Evolutionary conservation across 2,329 filamentous ascomycete species (phyloP), one percentile per base, ranked within the genome.

Genomic region (Cladosporium sp.): DNA sequence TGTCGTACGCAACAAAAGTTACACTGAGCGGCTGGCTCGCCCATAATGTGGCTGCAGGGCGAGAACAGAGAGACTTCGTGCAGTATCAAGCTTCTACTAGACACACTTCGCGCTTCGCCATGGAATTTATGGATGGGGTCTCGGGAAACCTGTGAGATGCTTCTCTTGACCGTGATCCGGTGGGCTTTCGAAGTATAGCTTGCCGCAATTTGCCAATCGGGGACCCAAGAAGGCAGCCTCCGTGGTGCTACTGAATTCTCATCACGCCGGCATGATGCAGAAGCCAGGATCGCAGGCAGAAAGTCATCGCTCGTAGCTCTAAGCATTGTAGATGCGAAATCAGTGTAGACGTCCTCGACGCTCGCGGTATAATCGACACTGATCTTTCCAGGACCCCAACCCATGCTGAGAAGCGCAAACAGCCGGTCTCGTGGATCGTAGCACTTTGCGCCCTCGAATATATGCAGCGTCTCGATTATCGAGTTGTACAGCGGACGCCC

Each of bases 341-440:
- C 10, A 14, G 18, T 55, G 26, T 55, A 55, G 8, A 55, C 52
- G 2, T 33, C 52, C 18, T 55, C 29, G 16, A 55, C 52, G 26
- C 52, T 55, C 11, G 52, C 18, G 11, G 26, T 55, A 31, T 55
- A 55, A 31, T 55, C 52, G 11, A 55, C 52, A 33, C 16, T 21
- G 29, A 55, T 33, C 18, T 55, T 55, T 3, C 28, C 28, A 5
- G 52, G 52, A 21, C 52, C 52, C 52, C 52, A 55, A 8, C 52
- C 52, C 52, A 55, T 55, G n/a, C 52, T 55, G 8, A 55, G 29
- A 29, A 55, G 52, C 28, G 52, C 52, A 33, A 21, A 55, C 29
- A 55, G 14, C 29, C 52, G 52, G 18, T 55, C 52, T 14, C 52
- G 52, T 33, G 52, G 52, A 21, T 55, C 52, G 52, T 55, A 55